These are phyloP conservation scores for Penicillium mononematosum DNA, from an alignment of 495 filamentous ascomycete genomes.

Conservation along the genomic window DNA sequence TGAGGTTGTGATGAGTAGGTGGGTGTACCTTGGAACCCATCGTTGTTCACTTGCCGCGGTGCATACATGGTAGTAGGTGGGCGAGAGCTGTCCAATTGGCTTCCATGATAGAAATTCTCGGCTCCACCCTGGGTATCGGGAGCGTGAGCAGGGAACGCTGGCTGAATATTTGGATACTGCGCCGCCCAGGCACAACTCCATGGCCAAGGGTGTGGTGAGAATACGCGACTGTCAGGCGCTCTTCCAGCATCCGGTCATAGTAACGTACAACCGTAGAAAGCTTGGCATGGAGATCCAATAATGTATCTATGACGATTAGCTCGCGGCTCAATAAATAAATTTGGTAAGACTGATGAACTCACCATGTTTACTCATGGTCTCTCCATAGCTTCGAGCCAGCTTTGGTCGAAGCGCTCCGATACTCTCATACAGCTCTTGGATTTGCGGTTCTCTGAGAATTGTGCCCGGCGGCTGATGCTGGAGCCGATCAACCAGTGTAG, in stretches of 20 bases:
- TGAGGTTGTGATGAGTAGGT: slow-evolving; percentile 27
- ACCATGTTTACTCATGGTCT: slow-evolving; percentile 99
- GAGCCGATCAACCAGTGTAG: slow-evolving; percentile 88
- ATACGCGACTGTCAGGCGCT: slow-evolving; percentile 88
- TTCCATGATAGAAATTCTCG: slow-evolving; percentile 80
- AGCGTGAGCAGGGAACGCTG: slow-evolving; percentile 56
- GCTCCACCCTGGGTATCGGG: slow-evolving; percentile 52
- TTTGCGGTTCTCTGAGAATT: slow-evolving; percentile 91
- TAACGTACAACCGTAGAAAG: slow-evolving; percentile 97
- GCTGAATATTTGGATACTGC: slow-evolving; percentile 62
- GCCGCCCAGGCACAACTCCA: slow-evolving; percentile 49
- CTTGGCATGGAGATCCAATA: slow-evolving; percentile 92
- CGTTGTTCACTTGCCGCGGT: slow-evolving; percentile 36
- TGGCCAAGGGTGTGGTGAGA: slow-evolving; percentile 66
- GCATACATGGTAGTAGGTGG: slow-evolving; percentile 43
- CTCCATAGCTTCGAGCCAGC: slow-evolving; percentile 91
- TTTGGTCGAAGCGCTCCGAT: slow-evolving; percentile 91
- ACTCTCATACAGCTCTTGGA: slow-evolving; percentile 96
- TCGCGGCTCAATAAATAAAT: slow-evolving; percentile 1
- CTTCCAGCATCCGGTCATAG: slow-evolving; percentile 97
- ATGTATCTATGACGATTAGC: slow-evolving; percentile 61
- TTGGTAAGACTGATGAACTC: slow-evolving; percentile 29
- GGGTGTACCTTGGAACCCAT: slow-evolving; percentile 19
- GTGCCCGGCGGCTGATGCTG: slow-evolving; percentile 95
- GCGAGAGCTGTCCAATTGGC: slow-evolving; percentile 49